These are phyloP conservation scores for Parasitella parasitica DNA, from an alignment of 371 early-diverging fungal species.

Conservation along the genomic window DNA sequence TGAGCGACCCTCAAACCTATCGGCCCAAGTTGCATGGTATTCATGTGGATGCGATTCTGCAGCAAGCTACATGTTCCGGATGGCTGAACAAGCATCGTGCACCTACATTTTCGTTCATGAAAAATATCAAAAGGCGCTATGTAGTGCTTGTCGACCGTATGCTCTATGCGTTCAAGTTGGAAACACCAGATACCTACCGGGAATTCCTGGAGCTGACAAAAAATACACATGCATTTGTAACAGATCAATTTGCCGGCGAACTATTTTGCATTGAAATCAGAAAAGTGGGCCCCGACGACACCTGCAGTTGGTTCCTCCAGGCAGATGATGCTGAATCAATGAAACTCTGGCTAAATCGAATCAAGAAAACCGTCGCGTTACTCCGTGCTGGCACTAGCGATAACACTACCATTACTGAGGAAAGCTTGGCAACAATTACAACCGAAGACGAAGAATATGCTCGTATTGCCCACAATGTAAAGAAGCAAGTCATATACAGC, in stretches of 20 bases:
- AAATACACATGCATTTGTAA: constrained; percentile 34
- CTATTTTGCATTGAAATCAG: constrained; percentile 37
- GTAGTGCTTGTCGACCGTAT: constrained; percentile 36
- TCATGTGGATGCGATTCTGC: constrained; percentile 4
- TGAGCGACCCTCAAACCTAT: constrained; percentile 7
- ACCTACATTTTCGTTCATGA: constrained; percentile 38
- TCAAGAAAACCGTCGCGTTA: constrained; percentile 31
- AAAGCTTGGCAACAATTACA: constrained; percentile 2
- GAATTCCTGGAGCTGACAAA: constrained; percentile 37
- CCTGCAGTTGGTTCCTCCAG: constrained; percentile 30
- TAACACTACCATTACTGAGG: not conserved
- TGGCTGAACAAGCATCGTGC: constrained; percentile 37
- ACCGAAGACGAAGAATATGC: constrained; percentile 25
- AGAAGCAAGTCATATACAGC: not conserved
- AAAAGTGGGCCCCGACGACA: constrained; percentile 16
- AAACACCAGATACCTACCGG: constrained; percentile 24
- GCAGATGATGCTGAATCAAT: constrained; percentile 32
- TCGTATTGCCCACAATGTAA: not conserved
- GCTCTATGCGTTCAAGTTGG: constrained; percentile 37
- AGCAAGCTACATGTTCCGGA: constrained; percentile 29
- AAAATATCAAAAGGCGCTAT: constrained; percentile 27
- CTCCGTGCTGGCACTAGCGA: constrained; percentile 1
- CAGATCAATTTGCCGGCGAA: constrained; percentile 32
- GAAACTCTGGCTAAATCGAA: constrained; percentile 34
- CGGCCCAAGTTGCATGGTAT: constrained; percentile 8